Base-by-base conservation (phyloP, 2,329 filamentous ascomycete species). In the Diaporthe amygdali region DNA sequence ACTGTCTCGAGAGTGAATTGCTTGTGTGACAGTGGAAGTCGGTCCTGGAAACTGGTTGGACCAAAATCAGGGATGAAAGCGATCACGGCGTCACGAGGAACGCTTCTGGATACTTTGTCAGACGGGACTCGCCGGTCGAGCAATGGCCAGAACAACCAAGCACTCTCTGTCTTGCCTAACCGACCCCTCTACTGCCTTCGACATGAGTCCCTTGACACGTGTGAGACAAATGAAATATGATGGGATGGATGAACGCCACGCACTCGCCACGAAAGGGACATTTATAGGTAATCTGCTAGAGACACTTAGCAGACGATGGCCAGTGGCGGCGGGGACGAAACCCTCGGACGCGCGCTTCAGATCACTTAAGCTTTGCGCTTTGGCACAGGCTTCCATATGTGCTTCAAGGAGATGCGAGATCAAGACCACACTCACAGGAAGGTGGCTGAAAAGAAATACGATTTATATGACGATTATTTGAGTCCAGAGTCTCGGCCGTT, bases 221-320 rank as follows among this genome's bases (percentile, higher is more conserved):
- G 54, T 70, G 49, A 72, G 71, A 72, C 71, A 64, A 63, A 34
- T 64, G 63, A 71, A 63, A 44, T 64, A 64, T 56, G 47, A 37
- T 64, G 61, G 55, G n/a, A 22, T 34, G 12, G 25, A 27, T 25
- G 27, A 39, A 15, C 44, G 71, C 61, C 68, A 67, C 54, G n/a
- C 12, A 47, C 10, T 41, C 27, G 10, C 20, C 30, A 39, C 17
- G 51, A 30, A 27, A n/a, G 25, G 39, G 22, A 5, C 4, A 15
- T 66, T 20, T 8, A 44, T 12, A 3, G 7, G 4, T 25, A 30
- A 32, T 25, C 6, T 14, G 7, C n/a, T 20, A 37, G 8, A 12
- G 8, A 27, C 25, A 66, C 47, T 34, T 22, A 66, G 27, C 15
- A 15, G 30, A 39, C 22, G 12, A 17, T 17, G 14, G 37, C 7